Evolutionary conservation across 202 grass and related monocot genomes (phyloP), one percentile per base, ranked within the genome.

Genomic region (Saccharum hybrid): DNA sequence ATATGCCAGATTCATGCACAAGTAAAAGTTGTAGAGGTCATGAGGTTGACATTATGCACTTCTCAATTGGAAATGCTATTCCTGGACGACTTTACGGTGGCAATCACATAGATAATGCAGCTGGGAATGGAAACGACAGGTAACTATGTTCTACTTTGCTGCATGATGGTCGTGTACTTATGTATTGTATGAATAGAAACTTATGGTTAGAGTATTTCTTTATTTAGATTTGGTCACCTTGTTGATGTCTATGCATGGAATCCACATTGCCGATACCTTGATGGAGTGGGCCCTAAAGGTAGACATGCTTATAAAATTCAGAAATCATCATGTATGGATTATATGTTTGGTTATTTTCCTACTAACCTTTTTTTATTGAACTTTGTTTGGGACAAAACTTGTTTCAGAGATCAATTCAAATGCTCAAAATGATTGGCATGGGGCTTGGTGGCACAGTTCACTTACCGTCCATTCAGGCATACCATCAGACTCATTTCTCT

Each of bases 11-110:
- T 86, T 89, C 87, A 59, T 98, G 96, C 83, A 92, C 93, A 37
- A 91, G 86, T 42, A 93, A 90, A 94, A 93, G 85, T 63, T 98
- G 96, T 82, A 88, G 85, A 70, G 93, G 90, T 40, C 72, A 98
- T 68, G 96, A 96, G 83, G 96, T 98, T 37, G 96, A 98, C 81
- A 98, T 98, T 84, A 89, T 99, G 93, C 93, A 95, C 83, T 99
- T 99, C 77, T 94, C 89, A 52, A 77, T 99, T 80, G 96, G 93
- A 83, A 92, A 84, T 96, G 93, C 96, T 87, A 92, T 99, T 91
- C 96, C 96, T 66, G 96, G 96, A 67, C 93, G 96, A 77, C 75
- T 99, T 71, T 99, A 99, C 72, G 96, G 96, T 81, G 91, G 93
- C 38, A 99, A 99, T 88, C 73, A 92, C 82, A 86, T 92, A 36